Conservation (phyloP, 164 flowering plant species). For the Protea cynaroides region DNA sequence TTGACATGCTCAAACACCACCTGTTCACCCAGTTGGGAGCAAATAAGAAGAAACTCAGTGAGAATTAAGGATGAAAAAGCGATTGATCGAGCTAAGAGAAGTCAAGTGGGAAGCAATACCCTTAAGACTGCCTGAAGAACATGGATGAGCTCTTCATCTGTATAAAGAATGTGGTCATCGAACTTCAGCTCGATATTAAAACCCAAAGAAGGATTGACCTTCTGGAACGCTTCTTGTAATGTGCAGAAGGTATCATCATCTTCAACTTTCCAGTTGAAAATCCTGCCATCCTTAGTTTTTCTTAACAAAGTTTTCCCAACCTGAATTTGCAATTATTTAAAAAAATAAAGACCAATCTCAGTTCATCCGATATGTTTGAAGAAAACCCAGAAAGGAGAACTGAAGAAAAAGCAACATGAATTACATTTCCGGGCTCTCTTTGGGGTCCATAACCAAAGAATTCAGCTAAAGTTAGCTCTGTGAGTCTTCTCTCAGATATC, state of each 20-base stretch:
- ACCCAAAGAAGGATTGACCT: slow-evolving; percentile 62
- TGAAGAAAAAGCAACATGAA: not conserved
- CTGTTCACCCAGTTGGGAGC: slow-evolving; percentile 31
- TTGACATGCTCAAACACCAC: slow-evolving; percentile 56
- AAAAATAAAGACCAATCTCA: not conserved
- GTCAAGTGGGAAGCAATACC: slow-evolving; percentile 21
- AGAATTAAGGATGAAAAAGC: not conserved
- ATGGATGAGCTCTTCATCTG: slow-evolving; percentile 36
- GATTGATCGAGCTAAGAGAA: not conserved
- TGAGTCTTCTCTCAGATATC: slow-evolving; percentile 59
- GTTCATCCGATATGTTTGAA: not conserved
- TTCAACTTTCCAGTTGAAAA: slow-evolving; percentile 69
- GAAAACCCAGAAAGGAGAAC: not conserved
- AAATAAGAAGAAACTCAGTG: not conserved
- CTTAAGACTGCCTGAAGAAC: slow-evolving; percentile 49
- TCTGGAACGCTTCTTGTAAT: slow-evolving; percentile 71
- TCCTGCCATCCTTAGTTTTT: slow-evolving; percentile 70
- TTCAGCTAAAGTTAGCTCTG: slow-evolving; percentile 58
- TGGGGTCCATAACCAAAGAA: slow-evolving; percentile 77
- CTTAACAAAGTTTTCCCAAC: slow-evolving; percentile 58
- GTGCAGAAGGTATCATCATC: slow-evolving; percentile 65
- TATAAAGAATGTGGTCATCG: slow-evolving; percentile 63
- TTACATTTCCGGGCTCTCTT: slow-evolving; percentile 34
- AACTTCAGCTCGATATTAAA: slow-evolving; percentile 91
- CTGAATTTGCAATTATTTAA: slow-evolving; percentile 5